These are phyloP conservation scores for Ilex paraguariensis DNA, from an alignment of 305 asterid species.

Conservation along the genomic window DNA sequence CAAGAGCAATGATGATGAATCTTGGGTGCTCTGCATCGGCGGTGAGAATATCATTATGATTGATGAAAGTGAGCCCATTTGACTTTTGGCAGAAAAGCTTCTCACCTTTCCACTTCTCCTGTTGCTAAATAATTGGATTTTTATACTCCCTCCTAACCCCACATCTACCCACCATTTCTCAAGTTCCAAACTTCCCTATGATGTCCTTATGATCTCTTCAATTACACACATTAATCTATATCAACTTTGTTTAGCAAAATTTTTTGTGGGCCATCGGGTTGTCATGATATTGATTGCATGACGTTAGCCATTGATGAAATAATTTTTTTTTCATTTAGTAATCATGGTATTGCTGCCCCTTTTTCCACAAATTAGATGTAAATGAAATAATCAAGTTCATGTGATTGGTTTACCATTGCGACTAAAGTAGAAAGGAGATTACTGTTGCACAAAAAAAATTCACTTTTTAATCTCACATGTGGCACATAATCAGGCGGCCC, in stretches of 20 bases:
- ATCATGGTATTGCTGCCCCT: conserved; percentile 8
- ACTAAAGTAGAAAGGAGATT: no score
- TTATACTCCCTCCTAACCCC: conserved; percentile 46
- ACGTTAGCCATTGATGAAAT: conserved; percentile 48
- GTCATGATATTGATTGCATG: conserved; percentile 44
- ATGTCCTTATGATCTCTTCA: conserved; percentile 85
- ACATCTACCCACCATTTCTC: conserved; percentile 71
- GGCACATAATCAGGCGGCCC: no score
- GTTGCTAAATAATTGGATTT: conserved; percentile 1
- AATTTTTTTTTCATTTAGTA: conserved; percentile 3
- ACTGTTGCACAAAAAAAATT: no score
- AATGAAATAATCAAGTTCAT: conserved; percentile 22
- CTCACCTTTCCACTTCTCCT: no score
- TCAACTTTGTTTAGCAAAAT: conserved; percentile 37
- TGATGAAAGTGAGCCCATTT: no score
- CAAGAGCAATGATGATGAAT: no score
- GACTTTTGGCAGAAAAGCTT: no score
- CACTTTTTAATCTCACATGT: no score
- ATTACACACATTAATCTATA: conserved; percentile 71
- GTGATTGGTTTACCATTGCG: conserved; percentile 14
- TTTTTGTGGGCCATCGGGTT: conserved; percentile 31
- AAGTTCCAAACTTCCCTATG: conserved; percentile 53
- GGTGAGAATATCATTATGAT: no score
- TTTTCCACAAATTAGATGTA: conserved; percentile 11
- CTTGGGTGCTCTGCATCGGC: no score